Percentiles rank a stretch among this genome's conserved stretches.
Evolutionary conservation across 2,329 filamentous ascomycete species (phyloP).

Genomic region (Elsinoe ampelina): DNA sequence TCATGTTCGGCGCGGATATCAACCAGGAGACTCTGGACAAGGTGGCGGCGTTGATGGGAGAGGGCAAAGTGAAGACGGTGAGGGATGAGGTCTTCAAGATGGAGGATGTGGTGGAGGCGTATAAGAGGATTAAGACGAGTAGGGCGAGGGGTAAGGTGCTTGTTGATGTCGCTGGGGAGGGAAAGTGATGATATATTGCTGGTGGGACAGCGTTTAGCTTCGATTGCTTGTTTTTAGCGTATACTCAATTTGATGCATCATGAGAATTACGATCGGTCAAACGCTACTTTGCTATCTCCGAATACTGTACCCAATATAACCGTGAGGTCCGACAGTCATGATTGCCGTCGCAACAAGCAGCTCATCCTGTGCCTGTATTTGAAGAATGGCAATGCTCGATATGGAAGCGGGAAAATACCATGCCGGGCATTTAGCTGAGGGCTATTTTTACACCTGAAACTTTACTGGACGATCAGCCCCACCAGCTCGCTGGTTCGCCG

Average conservation of each 20-base stretch:
- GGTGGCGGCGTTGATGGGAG: conserved; percentile 46
- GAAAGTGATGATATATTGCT: not conserved
- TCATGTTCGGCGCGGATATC: conserved; percentile 29
- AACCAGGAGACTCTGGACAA: conserved; percentile 37
- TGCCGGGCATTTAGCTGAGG: not conserved
- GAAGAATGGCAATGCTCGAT: not conserved
- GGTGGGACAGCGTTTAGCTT: not conserved
- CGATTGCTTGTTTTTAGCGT: no score
- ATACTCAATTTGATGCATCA: no score
- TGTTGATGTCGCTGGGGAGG: conserved; percentile 18
- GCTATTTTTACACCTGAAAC: conserved; percentile 9
- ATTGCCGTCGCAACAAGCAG: not conserved
- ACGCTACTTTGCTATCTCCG: no score
- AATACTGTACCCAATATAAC: no score
- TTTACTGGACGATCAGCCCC: not conserved
- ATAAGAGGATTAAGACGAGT: conserved; percentile 27
- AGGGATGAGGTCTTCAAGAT: conserved; percentile 49
- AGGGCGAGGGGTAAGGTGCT: conserved; percentile 27
- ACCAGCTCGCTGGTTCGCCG: not conserved
- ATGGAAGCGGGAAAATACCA: not conserved
- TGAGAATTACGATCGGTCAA: no score
- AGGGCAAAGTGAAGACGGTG: conserved; percentile 48
- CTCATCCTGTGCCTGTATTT: not conserved
- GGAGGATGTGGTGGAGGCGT: conserved; percentile 38
- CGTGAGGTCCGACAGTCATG: not conserved